These are phyloP conservation scores for Fremontodendron californicum DNA, from an alignment of 345 rosid genomes.

Conservation along the genomic window DNA sequence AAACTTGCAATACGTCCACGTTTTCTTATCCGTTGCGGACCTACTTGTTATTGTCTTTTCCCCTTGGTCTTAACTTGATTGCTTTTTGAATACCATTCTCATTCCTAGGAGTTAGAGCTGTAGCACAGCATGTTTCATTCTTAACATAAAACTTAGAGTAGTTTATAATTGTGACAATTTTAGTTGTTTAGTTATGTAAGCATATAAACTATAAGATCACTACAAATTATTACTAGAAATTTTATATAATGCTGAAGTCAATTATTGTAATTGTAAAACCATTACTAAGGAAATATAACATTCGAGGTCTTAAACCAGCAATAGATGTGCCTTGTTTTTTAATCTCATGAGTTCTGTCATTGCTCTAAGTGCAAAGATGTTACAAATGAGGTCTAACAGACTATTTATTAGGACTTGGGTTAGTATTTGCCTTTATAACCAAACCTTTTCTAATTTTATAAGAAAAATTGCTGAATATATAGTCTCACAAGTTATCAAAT, in stretches of 20 bases:
- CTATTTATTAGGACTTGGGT: not conserved
- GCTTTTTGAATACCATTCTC: not conserved
- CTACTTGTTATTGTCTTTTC: not conserved
- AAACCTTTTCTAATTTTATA: not conserved
- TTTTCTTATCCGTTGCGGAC: not conserved
- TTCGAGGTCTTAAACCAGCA: not conserved
- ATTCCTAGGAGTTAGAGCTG: not conserved
- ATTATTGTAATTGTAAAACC: not conserved
- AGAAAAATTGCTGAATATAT: not conserved
- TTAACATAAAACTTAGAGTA: not conserved
- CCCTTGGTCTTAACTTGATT: not conserved
- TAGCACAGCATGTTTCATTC: not conserved
- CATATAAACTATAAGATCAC: not conserved
- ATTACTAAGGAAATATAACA: not conserved
- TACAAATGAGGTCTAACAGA: not conserved
- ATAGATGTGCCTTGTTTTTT: not conserved
- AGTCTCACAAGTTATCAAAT: not conserved
- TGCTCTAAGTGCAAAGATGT: not conserved
- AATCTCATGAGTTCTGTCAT: not conserved
- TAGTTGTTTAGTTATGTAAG: not conserved
- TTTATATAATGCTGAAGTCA: not conserved
- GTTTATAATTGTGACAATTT: not conserved
- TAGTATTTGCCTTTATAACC: not conserved
- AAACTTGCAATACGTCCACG: not conserved
- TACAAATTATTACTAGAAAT: not conserved